A percentile compares a stretch with the other conserved stretches of the same genome.
Conservation (phyloP, 2,329 filamentous ascomycete genomes). For the Fusarium hainanense region DNA sequence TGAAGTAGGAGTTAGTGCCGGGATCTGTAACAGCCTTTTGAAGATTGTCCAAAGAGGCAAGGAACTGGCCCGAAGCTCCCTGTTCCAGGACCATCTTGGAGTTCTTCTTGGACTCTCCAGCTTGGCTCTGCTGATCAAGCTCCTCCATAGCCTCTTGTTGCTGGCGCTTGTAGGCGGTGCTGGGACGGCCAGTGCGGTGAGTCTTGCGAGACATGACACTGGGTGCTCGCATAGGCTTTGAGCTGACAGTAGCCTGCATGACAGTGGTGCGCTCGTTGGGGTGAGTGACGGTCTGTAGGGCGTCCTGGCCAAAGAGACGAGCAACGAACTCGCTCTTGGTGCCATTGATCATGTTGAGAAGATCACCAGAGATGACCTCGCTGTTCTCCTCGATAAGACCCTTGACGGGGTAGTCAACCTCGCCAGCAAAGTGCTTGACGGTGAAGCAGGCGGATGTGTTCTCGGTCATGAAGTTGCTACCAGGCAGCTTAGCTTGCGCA, state of each 20-base stretch:
- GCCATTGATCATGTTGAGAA: constrained; percentile 91
- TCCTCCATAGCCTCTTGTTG: constrained; percentile 59
- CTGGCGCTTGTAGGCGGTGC: constrained; percentile 52
- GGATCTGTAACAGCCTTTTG: constrained; percentile 84
- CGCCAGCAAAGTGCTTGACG: constrained; percentile 94
- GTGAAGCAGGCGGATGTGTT: constrained; percentile 86
- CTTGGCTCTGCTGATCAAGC: constrained; percentile 62
- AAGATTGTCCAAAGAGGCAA: constrained; percentile 89
- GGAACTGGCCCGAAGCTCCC: constrained; percentile 91
- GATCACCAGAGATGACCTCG: constrained; percentile 92
- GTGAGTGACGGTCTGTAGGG: constrained; percentile 90
- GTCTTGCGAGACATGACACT: constrained; percentile 89
- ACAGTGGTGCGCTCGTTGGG: constrained; percentile 90
- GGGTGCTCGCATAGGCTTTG: constrained; percentile 90
- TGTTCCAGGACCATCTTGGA: constrained; percentile 70
- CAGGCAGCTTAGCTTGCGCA: constrained; percentile 79
- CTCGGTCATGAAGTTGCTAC: constrained; percentile 89
- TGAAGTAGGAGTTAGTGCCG: constrained; percentile 92
- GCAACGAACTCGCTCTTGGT: constrained; percentile 90
- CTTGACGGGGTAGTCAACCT: constrained; percentile 91
- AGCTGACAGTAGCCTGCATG: constrained; percentile 95
- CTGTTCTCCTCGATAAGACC: constrained; percentile 94
- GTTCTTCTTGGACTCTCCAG: constrained; percentile 56
- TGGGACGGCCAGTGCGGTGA: constrained; percentile 52
- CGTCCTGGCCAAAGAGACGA: constrained; percentile 95